phyloP scores from a whole-genome alignment of 768 basidiomycete genomes.

The Rhodotorula toruloides region DNA sequence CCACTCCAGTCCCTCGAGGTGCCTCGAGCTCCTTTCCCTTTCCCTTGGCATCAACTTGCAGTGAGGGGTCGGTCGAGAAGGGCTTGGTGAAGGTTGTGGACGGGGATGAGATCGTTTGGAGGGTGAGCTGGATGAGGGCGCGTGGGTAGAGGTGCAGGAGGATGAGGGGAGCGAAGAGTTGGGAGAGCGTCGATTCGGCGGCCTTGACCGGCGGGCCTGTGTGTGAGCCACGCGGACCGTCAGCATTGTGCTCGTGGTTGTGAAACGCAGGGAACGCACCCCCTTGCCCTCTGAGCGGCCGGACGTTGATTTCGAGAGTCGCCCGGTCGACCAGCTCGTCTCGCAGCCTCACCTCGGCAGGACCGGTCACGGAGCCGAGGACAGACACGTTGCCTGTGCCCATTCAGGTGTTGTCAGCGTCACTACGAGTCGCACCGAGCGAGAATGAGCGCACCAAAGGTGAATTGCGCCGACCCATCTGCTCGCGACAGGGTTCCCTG shows the following conservation, averaged over 20 bases:
- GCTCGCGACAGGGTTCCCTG: constrained; percentile 46
- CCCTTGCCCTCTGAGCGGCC: constrained; percentile 46
- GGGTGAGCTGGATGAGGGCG: constrained; percentile 48
- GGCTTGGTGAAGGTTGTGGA: constrained; percentile 29
- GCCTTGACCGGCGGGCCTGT: constrained; percentile 47
- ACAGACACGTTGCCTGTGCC: constrained; percentile 46
- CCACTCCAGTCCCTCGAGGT: not conserved
- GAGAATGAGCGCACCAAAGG: constrained; percentile 43
- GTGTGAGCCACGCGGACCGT: not conserved
- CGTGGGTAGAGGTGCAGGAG: constrained; percentile 47
- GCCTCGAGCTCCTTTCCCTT: not conserved
- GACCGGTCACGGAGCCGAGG: constrained; percentile 48
- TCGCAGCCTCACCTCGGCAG: constrained; percentile 48
- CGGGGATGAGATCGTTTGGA: constrained; percentile 47
- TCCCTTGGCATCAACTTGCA: constrained; percentile 12
- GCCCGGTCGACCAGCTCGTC: constrained; percentile 49
- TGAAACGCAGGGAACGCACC: not conserved
- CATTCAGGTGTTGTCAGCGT: not conserved
- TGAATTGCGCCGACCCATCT: constrained; percentile 49
- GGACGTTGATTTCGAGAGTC: constrained; percentile 48
- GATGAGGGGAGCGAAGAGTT: constrained; percentile 46
- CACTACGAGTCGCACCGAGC: not conserved
- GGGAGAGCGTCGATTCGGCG: constrained; percentile 41
- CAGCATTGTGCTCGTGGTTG: not conserved
- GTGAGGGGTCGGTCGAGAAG: constrained; percentile 22